Evolutionary conservation across 768 basidiomycete genomes (phyloP).

Genomic region (Suillus ampliporus): DNA sequence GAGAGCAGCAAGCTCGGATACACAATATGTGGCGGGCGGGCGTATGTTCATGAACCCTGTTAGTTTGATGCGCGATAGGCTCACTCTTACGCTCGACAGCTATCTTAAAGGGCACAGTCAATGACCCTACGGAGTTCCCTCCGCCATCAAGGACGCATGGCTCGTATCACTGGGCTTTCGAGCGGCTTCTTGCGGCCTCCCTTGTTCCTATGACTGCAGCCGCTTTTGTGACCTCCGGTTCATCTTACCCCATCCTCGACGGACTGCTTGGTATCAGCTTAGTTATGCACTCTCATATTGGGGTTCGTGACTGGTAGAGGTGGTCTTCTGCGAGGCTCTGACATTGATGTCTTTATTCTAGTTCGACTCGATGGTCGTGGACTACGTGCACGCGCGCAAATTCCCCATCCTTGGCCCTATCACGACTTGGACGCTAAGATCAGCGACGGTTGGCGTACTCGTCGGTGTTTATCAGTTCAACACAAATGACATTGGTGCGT

Average conservation of each 20-base stretch:
- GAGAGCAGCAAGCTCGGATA: constrained; percentile 43
- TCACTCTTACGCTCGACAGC: constrained; percentile 48
- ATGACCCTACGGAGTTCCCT: constrained; percentile 94
- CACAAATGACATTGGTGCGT: constrained; percentile 95
- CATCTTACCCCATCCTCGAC: constrained; percentile 84
- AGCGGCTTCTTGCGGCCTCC: constrained; percentile 86
- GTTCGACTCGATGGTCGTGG: constrained; percentile 80
- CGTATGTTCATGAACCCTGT: background rate
- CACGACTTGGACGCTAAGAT: constrained; percentile 75
- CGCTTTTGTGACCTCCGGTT: constrained; percentile 80
- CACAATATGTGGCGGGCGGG: constrained; percentile 62
- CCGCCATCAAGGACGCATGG: constrained; percentile 81
- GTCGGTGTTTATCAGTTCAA: constrained; percentile 97
- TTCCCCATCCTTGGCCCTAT: constrained; percentile 79
- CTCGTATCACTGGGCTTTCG: constrained; percentile 93
- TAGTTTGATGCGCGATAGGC: background rate
- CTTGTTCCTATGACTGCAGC: constrained; percentile 90
- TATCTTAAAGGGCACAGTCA: constrained; percentile 89
- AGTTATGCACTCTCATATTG: constrained; percentile 95
- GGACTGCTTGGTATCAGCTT: constrained; percentile 87
- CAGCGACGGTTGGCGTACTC: constrained; percentile 78
- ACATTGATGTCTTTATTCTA: constrained; percentile 31
- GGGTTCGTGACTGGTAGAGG: constrained; percentile 55
- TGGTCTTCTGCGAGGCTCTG: background rate
- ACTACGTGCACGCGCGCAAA: constrained; percentile 94